Evolutionary conservation across 768 basidiomycete species (phyloP).

Genomic region (Sarcodon sp.): DNA sequence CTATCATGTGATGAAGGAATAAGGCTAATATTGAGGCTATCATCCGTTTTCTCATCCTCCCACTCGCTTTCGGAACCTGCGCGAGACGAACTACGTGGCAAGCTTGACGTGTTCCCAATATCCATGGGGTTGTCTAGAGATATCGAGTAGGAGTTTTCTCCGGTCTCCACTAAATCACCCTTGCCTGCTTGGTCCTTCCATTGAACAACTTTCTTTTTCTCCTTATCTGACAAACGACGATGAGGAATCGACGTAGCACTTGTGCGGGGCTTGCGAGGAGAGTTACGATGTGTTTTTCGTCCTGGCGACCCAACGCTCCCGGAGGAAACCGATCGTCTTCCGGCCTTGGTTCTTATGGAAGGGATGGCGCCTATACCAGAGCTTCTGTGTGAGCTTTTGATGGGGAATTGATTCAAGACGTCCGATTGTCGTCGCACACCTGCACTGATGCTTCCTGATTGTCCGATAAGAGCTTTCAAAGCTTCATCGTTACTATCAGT

Average conservation of each 20-base stretch:
- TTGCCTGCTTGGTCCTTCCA: conserved; percentile 85
- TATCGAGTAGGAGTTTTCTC: conserved; percentile 12
- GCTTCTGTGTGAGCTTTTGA: not conserved
- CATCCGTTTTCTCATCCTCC: conserved; percentile 82
- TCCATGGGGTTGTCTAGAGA: conserved; percentile 23
- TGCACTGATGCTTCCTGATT: conserved; percentile 33
- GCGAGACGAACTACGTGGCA: conserved; percentile 7
- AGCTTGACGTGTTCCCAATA: not conserved
- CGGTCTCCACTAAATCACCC: conserved; percentile 56
- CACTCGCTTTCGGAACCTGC: conserved; percentile 76
- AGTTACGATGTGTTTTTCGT: conserved; percentile 17
- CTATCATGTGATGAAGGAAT: conserved; percentile 14
- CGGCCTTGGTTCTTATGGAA: not conserved
- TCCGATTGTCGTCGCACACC: not conserved
- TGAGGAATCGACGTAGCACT: conserved; percentile 39
- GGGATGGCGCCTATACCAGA: not conserved
- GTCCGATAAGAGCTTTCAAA: conserved; percentile 55
- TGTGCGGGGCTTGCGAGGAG: conserved; percentile 67
- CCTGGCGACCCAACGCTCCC: conserved; percentile 27
- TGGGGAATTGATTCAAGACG: too few relatives aligned
- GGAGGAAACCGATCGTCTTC: conserved; percentile 29
- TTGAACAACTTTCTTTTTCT: conserved; percentile 61
- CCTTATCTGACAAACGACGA: conserved; percentile 50
- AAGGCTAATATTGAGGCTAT: conserved; percentile 51
- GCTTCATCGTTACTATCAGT: conserved; percentile 59